These are phyloP conservation scores for Papilionanthe hybrid DNA, from an alignment of 116 monocot genomes.

Conservation along the genomic window DNA sequence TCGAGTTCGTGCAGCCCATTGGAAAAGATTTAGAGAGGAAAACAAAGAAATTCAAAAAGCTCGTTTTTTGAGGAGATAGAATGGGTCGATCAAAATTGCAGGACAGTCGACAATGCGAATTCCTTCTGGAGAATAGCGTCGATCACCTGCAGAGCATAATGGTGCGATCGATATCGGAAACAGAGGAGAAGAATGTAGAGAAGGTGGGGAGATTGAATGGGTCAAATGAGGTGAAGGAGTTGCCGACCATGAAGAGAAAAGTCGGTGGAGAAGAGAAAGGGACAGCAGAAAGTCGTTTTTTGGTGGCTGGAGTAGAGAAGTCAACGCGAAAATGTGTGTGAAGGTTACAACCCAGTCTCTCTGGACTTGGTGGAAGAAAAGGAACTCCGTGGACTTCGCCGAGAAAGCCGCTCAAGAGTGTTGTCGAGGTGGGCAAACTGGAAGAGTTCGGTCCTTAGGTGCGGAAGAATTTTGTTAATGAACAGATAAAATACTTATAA, in stretches of 20 bases:
- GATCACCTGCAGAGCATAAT: too few species aligned
- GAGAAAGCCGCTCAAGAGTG: background rate
- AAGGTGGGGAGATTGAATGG: background rate
- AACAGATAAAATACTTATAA: too few species aligned
- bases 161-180: background rate
- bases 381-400: background rate
- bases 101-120: background rate
- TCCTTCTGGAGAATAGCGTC: background rate
- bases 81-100: background rate
- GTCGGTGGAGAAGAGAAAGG: background rate
- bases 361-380: background rate
- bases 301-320: background rate
- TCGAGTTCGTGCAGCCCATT: slow-evolving; percentile 44
- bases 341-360: too few species aligned
- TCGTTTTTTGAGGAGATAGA: too few species aligned
- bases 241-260: slow-evolving; percentile 4
- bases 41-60: background rate
- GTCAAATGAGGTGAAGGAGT: background rate
- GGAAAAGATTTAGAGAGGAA: background rate
- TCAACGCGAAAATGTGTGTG: background rate
- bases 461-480: too few species aligned
- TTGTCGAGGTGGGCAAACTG: background rate
- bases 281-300: background rate
- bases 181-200: background rate
- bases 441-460: too few species aligned